These are phyloP conservation scores for Mimosa bimucronata DNA, from an alignment of 306 rosid genomes.

Conservation along the genomic window DNA sequence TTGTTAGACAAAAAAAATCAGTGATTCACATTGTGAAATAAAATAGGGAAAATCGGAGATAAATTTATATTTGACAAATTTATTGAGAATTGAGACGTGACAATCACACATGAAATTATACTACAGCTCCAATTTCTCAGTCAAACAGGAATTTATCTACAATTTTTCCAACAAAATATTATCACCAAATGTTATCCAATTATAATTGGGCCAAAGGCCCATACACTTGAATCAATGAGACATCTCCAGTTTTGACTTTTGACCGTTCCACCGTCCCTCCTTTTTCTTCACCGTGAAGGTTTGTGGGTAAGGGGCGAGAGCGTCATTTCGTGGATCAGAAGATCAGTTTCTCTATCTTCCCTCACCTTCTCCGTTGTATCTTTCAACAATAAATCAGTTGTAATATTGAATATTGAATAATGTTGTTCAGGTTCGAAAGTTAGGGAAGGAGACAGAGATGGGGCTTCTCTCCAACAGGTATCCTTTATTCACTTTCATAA, in stretches of 20 bases:
- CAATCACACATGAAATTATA: too few relatives aligned
- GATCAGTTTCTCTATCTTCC: neutral
- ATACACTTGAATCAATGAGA: neutral
- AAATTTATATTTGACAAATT: too few relatives aligned
- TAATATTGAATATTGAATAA: too few relatives aligned
- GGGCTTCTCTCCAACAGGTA: slow-evolving; percentile 86
- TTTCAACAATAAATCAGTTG: neutral
- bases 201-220: neutral
- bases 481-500: neutral
- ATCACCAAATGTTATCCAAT: neutral
- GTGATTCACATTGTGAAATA: too few relatives aligned
- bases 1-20: too few relatives aligned
- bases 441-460: slow-evolving; percentile 41
- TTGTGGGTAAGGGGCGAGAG: neutral
- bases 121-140: too few relatives aligned
- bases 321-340: neutral
- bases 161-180: too few relatives aligned
- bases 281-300: slow-evolving; percentile 38
- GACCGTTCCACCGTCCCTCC: neutral
- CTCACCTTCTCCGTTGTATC: neutral
- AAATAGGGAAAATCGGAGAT: too few relatives aligned
- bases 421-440: neutral
- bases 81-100: too few relatives aligned
- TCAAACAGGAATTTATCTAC: too few relatives aligned
- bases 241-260: neutral